phyloP scores from a whole-genome alignment of 805 yeast species.

The Blastobotrys parvus region DNA sequence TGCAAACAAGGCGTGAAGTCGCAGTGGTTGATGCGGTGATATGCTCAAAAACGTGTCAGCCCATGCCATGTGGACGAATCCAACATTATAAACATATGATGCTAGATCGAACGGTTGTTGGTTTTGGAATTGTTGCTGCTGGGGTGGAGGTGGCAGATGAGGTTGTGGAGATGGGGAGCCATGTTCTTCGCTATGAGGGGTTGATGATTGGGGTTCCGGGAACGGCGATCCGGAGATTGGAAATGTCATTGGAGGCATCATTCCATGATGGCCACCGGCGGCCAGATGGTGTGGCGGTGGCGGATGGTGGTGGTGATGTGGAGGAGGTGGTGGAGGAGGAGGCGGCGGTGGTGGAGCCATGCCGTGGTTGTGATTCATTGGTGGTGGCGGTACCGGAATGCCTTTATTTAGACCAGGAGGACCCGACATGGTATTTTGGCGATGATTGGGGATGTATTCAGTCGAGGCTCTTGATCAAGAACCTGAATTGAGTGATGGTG shows the following conservation, averaged over 20 bases:
- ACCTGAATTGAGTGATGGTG: too few species aligned
- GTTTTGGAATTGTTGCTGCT: background rate
- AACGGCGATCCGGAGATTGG: background rate
- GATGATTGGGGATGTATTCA: too few species aligned
- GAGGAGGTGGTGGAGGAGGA: background rate
- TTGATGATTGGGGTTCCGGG: background rate
- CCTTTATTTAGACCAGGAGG: conserved; percentile 1
- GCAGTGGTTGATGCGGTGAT: conserved; percentile 20
- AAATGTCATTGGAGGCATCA: background rate
- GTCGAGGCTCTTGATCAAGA: too few species aligned
- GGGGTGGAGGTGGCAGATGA: conserved; percentile 4
- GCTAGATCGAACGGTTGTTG: conserved; percentile 12
- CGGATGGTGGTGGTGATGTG: background rate
- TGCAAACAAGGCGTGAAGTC: conserved; percentile 28
- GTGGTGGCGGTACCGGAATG: background rate
- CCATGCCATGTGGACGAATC: conserved; percentile 29
- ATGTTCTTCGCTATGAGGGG: too few species aligned
- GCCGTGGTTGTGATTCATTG: background rate
- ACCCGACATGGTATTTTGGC: too few species aligned
- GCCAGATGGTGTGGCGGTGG: background rate
- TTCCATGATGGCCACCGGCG: background rate
- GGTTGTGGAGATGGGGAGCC: conserved; percentile 2
- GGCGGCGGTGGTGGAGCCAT: background rate
- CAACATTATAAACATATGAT: conserved; percentile 24
- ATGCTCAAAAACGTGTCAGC: conserved; percentile 26